These are phyloP conservation scores for Vishniacozyma victoriae DNA, from an alignment of 768 basidiomycete species.

Conservation along the genomic window DNA sequence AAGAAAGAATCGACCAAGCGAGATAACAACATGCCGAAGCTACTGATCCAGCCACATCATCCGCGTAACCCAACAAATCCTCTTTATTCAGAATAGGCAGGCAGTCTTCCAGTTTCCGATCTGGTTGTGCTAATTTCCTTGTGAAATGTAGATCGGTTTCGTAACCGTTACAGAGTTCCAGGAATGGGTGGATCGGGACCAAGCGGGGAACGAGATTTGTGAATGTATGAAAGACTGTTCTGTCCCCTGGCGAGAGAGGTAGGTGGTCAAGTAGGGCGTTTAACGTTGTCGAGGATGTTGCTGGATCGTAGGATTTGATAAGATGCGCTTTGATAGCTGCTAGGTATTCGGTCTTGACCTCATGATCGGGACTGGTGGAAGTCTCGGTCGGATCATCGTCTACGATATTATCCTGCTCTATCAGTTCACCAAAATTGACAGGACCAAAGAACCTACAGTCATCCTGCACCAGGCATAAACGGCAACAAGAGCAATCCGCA, in stretches of 20 bases:
- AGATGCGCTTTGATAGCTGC: constrained; percentile 22
- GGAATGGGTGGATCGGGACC: constrained; percentile 37
- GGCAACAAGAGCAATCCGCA: constrained; percentile 39
- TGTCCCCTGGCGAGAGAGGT: constrained; percentile 15
- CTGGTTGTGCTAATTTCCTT: background rate
- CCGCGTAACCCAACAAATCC: constrained; percentile 46
- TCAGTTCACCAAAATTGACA: background rate
- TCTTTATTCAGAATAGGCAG: constrained; percentile 41
- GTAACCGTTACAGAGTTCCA: constrained; percentile 42
- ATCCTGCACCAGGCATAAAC: constrained; percentile 45
- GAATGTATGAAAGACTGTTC: constrained; percentile 40
- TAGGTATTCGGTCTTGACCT: constrained; percentile 4
- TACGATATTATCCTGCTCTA: constrained; percentile 36
- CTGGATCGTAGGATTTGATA: constrained; percentile 6
- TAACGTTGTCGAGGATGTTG: constrained; percentile 8
- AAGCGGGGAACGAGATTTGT: constrained; percentile 29
- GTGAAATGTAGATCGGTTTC: constrained; percentile 37
- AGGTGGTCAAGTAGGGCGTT: constrained; percentile 18
- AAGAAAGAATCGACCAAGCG: constrained; percentile 18
- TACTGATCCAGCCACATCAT: constrained; percentile 48
- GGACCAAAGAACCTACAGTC: constrained; percentile 24
- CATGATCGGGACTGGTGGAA: no score
- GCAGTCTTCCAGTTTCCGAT: constrained; percentile 1
- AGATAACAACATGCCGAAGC: constrained; percentile 48
- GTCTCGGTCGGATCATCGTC: constrained; percentile 17